These are phyloP conservation scores for Beauveria sp. DNA, from an alignment of 2,329 filamentous ascomycete species.

Conservation along the genomic window DNA sequence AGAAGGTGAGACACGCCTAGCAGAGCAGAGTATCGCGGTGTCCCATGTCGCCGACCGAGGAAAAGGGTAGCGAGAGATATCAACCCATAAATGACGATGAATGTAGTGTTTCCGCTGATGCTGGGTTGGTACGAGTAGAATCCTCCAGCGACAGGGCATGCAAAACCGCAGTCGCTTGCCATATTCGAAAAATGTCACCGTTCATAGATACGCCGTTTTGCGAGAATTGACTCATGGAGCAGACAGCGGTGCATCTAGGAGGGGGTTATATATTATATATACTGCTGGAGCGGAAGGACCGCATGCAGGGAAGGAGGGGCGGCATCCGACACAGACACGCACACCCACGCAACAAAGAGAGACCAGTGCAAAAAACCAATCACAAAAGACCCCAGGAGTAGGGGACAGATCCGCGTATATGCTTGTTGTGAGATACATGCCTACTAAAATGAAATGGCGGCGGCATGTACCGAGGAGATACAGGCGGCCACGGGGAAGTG, in stretches of 20 bases:
- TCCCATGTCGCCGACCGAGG: conserved; percentile 29
- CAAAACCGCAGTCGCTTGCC: conserved; percentile 28
- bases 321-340: not conserved
- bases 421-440: not conserved
- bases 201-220: not conserved
- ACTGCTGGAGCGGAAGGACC: not conserved
- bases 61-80: conserved; percentile 31
- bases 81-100: conserved; percentile 32
- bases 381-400: not conserved
- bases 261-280: not conserved
- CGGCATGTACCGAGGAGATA: not conserved
- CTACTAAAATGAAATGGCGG: not conserved
- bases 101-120: conserved; percentile 31
- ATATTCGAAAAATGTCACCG: conserved; percentile 16
- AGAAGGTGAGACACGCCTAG: not conserved
- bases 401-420: not conserved
- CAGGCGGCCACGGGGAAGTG: not conserved
- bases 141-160: conserved; percentile 27
- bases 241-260: not conserved
- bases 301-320: not conserved
- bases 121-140: conserved; percentile 31
- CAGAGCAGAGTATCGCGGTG: not conserved
- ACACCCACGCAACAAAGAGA: not conserved
- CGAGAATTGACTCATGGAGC: not conserved
- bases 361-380: not conserved